Conservation (phyloP, 2,329 filamentous ascomycete species). For the Cercospora sp. region DNA sequence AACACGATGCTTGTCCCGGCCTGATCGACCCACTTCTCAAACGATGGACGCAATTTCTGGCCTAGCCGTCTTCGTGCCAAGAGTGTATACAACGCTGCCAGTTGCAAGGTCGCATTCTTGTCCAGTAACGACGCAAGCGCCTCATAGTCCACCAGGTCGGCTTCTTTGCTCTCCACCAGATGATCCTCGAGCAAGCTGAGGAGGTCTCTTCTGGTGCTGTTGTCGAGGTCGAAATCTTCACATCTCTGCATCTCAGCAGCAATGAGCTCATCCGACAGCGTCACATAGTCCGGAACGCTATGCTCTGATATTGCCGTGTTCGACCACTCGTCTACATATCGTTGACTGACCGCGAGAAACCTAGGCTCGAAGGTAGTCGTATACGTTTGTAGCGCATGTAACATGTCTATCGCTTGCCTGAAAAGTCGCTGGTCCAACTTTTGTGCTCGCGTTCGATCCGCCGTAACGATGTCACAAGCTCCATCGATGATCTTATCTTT, state of each 20-base stretch:
- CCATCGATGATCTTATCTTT: conserved; percentile 62
- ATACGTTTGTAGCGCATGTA: conserved; percentile 84
- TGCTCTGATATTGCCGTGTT: conserved; percentile 61
- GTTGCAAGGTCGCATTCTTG: conserved; percentile 65
- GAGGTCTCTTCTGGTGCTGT: conserved; percentile 75
- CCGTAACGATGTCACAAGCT: conserved; percentile 73
- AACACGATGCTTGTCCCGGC: conserved; percentile 77
- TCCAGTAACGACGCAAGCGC: conserved; percentile 74
- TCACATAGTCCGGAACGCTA: conserved; percentile 74
- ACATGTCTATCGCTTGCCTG: conserved; percentile 73
- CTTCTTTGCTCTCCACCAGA: conserved; percentile 68
- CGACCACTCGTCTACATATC: conserved; percentile 70
- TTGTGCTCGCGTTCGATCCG: conserved; percentile 62
- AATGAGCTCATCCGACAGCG: conserved; percentile 68
- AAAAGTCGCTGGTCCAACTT: conserved; percentile 65
- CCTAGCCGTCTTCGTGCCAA: conserved; percentile 72
- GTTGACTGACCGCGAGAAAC: conserved; percentile 67
- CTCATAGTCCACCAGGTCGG: conserved; percentile 43
- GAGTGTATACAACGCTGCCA: conserved; percentile 76
- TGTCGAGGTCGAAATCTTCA: conserved; percentile 78
- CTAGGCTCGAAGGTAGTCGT: conserved; percentile 74
- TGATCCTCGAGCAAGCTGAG: conserved; percentile 71
- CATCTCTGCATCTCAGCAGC: conserved; percentile 72
- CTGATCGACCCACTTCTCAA: conserved; percentile 74
- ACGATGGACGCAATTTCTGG: conserved; percentile 68